Base-by-base conservation (phyloP, 2,329 filamentous ascomycete genomes). In the Paramyrothecium roridum region DNA sequence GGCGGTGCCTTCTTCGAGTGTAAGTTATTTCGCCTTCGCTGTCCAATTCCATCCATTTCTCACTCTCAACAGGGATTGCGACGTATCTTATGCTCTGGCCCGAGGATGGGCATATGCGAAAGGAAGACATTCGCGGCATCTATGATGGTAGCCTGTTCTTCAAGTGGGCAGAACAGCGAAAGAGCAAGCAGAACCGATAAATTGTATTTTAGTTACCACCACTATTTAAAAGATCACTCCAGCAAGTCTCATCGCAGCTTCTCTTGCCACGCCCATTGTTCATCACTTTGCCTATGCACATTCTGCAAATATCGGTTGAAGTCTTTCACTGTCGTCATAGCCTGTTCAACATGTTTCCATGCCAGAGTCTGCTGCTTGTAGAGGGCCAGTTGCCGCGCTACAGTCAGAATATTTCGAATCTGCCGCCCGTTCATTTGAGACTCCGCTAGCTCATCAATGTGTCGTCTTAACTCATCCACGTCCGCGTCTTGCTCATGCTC, bases 21-120 rank as follows among this genome's bases (percentile, higher is more conserved):
- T 67, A n/a, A 33, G 64, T 64, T 13, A 19, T 43, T 3, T 43
- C n/a, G 37, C n/a, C 37, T 6, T 17, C 13, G 13, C 7, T 43
- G 7, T 7, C 7, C 4, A 17, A 43, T n/a, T n/a, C n/a, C n/a
- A n/a, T 19, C 13, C n/a, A 19, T 43, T 43, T 4, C n/a, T 43
- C 7, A 43, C 12, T 19, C 8, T 20, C 3, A n/a, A 2, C 19
- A 65, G 65, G 64, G 61, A 11, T 60, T 17, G 54, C 58, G 0
- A 78, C 78, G 1, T 83, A 80, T 55, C 61, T 84, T 17, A 69
- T 86, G 48, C 67, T 84, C 1, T 65, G 63, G 77, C 81, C 82
- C 0, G 73, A 76, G 45, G 80, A 86, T 62, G 82, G 82, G 0
- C 70, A 72, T 52, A 76, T 85, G 68, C 74, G 68, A 62, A 86